Percentiles rank a stretch among this genome's conserved stretches.
These are phyloP conservation scores for Anthoceros angustus DNA, from an alignment of 225 moss, liverwort and hornwort species.

Conservation along the genomic window DNA sequence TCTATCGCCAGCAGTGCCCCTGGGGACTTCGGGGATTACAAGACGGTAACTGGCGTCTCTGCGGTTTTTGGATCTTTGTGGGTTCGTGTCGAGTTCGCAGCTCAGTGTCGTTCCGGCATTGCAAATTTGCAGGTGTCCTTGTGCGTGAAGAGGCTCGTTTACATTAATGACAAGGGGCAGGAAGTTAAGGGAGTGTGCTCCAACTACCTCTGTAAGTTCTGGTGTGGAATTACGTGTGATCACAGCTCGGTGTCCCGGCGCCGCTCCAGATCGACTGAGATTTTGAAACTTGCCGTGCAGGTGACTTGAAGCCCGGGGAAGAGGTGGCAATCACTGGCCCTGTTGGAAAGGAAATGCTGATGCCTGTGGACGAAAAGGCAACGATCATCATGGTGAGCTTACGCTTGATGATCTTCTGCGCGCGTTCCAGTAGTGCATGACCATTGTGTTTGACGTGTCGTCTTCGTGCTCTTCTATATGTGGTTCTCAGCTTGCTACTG, in stretches of 20 bases:
- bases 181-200: conserved; percentile 59
- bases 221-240: background rate
- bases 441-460: background rate
- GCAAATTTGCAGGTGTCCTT: conserved; percentile 20
- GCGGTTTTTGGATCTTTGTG: background rate
- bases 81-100: background rate
- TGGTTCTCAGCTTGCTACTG: conserved; percentile 32
- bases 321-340: conserved; percentile 43
- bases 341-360: conserved; percentile 60
- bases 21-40: conserved; percentile 53
- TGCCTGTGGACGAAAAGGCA: conserved; percentile 41
- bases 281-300: conserved; percentile 9
- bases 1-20: conserved; percentile 60
- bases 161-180: conserved; percentile 42
- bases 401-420: background rate
- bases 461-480: background rate
- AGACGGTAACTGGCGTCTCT: conserved; percentile 21
- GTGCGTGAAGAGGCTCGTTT: conserved; percentile 59
- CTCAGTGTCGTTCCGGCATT: background rate
- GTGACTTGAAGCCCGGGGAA: conserved; percentile 42
- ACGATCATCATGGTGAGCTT: conserved; percentile 38
- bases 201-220: conserved; percentile 39
- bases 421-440: background rate
- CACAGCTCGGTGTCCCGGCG: background rate
- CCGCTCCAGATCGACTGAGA: background rate